Percentiles rank a stretch among this genome's conserved stretches.
These are phyloP conservation scores for Cutaneotrichosporon sp. DNA, from an alignment of 1,284 basidiomycete genomes.

Conservation along the genomic window DNA sequence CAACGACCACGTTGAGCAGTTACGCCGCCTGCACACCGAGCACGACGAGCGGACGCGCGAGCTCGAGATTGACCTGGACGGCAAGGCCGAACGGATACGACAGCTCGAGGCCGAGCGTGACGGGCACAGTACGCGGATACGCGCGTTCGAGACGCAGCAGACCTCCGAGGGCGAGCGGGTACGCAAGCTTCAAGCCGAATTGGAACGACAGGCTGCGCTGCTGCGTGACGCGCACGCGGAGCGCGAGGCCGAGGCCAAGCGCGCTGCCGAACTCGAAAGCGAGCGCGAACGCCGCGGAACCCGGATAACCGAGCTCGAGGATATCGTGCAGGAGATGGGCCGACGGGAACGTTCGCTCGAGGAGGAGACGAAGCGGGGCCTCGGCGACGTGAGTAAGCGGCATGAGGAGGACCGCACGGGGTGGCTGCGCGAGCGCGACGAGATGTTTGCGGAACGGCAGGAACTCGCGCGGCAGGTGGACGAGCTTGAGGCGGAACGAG, in stretches of 20 bases:
- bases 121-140: constrained; percentile 3
- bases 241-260: neutral
- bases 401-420: constrained; percentile 50
- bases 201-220: neutral
- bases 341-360: constrained; percentile 27
- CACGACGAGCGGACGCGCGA: constrained; percentile 2
- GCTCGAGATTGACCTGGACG: constrained; percentile 5
- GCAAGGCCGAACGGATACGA: neutral
- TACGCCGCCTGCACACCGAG: neutral
- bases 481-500: neutral
- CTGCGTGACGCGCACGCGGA: constrained; percentile 13
- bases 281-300: constrained; percentile 18
- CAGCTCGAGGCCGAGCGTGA: constrained; percentile 2
- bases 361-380: constrained; percentile 10
- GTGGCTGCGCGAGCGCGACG: constrained; percentile 23
- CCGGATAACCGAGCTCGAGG: constrained; percentile 38
- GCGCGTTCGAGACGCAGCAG: constrained; percentile 1
- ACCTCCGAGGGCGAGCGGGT: neutral
- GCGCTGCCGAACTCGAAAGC: constrained; percentile 10
- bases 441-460: constrained; percentile 1
- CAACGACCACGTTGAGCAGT: constrained; percentile 11
- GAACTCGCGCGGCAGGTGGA: constrained; percentile 9
- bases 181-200: neutral
- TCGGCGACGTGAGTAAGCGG: too few species aligned
- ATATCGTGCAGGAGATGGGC: constrained; percentile 39